Base-by-base conservation (phyloP, 2,329 filamentous ascomycete genomes). In the Onygena corvina region DNA sequence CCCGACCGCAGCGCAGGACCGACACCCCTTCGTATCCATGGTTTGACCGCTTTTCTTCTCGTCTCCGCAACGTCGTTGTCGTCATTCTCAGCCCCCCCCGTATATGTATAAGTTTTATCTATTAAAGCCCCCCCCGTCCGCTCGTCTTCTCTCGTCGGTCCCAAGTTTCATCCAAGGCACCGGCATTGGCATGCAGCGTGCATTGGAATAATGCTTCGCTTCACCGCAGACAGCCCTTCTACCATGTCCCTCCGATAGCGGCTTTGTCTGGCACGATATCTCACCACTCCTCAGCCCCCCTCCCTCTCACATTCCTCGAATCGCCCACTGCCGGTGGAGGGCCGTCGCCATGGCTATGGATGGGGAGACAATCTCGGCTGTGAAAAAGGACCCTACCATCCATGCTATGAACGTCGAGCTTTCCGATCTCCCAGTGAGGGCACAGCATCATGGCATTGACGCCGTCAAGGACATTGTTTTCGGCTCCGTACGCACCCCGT, bases 391-490 rank as follows among this genome's bases (percentile, higher is more conserved):
- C 12, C 38, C 38, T 6, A 42, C 38, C n/a, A 25, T 42, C 21
- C 61, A 67, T 67, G 64, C 65, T 52, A 64, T 61, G 56, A 55
- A 64, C 44, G 65, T 69, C 61, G 67, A 69, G 49, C 56, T 68
- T 27, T 62, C 66, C 50, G 58, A 63, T 47, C 58, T 68, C 18
- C 64, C 65, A 18, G 47, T 49, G 20, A 48, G 50, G 29, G 52
- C 54, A 12, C 64, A 64, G 47, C 67, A 66, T 50, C 74, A 79
- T 59, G 73, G 73, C 46, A 57, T 74, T 25, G 83, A 92, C 60
- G 86, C 86, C 3, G 60, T 90, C 34, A 89, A 94, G 66, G 89
- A 96, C 61, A 79, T 98, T 50, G 62, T 83, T 8, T 96, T 87
- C 65, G 92, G 92, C 64, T 95, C 90, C 52, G 79, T 89, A 68